Evolutionary conservation across 75 land plant species (phyloP).

Genomic region (Isoetes taiwanensis): DNA sequence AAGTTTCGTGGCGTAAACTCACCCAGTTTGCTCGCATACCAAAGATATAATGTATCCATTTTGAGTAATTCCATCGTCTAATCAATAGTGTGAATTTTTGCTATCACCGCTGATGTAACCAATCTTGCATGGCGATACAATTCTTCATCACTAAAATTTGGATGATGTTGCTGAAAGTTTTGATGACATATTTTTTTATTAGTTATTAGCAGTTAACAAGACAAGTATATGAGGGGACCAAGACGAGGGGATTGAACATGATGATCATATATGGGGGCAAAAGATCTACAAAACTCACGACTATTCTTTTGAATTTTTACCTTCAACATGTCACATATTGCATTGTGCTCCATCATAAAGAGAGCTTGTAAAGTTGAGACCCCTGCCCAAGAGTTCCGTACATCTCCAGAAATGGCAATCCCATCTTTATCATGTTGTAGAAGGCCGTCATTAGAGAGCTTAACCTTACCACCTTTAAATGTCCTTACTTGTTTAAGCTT

Average conservation of each 20-base stretch:
- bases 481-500: constrained; percentile 30
- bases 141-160: constrained; percentile 33
- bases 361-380: constrained; percentile 39
- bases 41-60: constrained; percentile 34
- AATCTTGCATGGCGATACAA: constrained; percentile 37
- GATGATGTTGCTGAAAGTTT: constrained; percentile 25
- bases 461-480: constrained; percentile 46
- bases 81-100: constrained; percentile 69
- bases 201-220: background rate
- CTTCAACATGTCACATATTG: constrained; percentile 47
- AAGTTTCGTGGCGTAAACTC: background rate
- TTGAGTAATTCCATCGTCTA: constrained; percentile 72
- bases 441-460: constrained; percentile 30
- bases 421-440: constrained; percentile 31
- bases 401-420: constrained; percentile 43
- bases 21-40: constrained; percentile 58
- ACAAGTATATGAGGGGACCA: too few species aligned
- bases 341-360: constrained; percentile 53
- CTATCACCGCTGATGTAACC: constrained; percentile 51
- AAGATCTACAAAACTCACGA: too few species aligned
- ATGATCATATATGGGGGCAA: too few species aligned
- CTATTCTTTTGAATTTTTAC: too few species aligned
- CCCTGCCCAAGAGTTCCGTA: constrained; percentile 53
- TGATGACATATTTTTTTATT: background rate
- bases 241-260: too few species aligned